Percentiles rank a stretch among this genome's conserved stretches.
Conservation (phyloP, 2,329 filamentous ascomycete genomes). For the Pseudocercospora cruenta region DNA sequence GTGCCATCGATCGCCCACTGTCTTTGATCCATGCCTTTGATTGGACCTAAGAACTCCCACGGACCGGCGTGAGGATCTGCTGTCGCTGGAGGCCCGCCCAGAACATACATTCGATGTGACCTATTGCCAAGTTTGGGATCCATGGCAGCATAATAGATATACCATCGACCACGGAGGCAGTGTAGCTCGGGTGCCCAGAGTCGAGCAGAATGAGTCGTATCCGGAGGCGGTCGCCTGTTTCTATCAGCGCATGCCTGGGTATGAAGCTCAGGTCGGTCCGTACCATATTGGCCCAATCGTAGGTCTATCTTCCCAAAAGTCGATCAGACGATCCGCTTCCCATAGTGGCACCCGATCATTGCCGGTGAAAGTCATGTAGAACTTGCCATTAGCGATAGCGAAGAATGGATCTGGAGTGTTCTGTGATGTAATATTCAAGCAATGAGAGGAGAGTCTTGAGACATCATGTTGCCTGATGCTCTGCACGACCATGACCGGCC, state of each 20-base stretch:
- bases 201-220: conserved; percentile 47
- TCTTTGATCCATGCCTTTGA: conserved; percentile 45
- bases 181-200: conserved; percentile 63
- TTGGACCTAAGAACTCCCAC: conserved; percentile 49
- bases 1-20: conserved; percentile 56
- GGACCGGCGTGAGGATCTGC: conserved; percentile 36
- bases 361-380: conserved; percentile 53
- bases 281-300: conserved; percentile 47
- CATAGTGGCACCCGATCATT: conserved; percentile 51
- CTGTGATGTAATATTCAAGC: conserved; percentile 47
- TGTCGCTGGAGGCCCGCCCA: conserved; percentile 44
- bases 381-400: conserved; percentile 46
- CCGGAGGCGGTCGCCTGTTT: conserved; percentile 43
- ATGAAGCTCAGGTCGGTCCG: not conserved
- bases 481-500: not conserved
- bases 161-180: conserved; percentile 55
- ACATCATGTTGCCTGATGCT: not conserved
- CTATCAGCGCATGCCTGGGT: conserved; percentile 26
- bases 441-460: conserved; percentile 33
- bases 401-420: conserved; percentile 52
- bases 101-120: conserved; percentile 51
- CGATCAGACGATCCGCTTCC: conserved; percentile 45
- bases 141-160: conserved; percentile 55
- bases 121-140: conserved; percentile 49
- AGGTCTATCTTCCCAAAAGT: conserved; percentile 42